Evolutionary conservation across 2,329 filamentous ascomycete genomes (phyloP).

Genomic region (Pseudogymnoascus sp.): DNA sequence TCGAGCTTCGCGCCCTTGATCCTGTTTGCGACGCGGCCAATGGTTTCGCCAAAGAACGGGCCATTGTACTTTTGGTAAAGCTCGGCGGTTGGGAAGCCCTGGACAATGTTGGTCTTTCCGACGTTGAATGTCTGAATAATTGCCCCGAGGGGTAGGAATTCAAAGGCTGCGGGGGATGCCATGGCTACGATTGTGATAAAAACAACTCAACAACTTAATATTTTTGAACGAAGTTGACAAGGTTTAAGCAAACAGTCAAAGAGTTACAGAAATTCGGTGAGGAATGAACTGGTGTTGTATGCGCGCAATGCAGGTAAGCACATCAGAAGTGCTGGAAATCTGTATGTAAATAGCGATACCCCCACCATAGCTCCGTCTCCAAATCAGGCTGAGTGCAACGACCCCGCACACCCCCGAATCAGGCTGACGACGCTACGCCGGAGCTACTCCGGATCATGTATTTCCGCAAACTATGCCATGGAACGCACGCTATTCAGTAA

Average conservation of each 20-base stretch:
- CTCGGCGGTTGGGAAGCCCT: slow-evolving; percentile 68
- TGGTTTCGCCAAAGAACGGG: slow-evolving; percentile 86
- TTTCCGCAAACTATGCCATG: neutral
- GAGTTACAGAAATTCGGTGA: neutral
- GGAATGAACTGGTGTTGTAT: neutral
- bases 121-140: slow-evolving; percentile 76
- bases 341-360: neutral
- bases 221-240: neutral
- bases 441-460: neutral
- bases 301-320: neutral
- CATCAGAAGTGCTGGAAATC: neutral
- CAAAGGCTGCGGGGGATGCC: slow-evolving; percentile 33
- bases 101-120: slow-evolving; percentile 75
- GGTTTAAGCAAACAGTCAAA: neutral
- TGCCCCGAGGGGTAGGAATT: slow-evolving; percentile 66
- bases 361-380: slow-evolving; percentile 5
- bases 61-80: slow-evolving; percentile 68
- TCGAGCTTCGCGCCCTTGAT: slow-evolving; percentile 63
- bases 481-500: neutral
- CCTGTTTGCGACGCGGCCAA: slow-evolving; percentile 78
- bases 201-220: neutral
- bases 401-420: slow-evolving; percentile 4
- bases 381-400: slow-evolving; percentile 1
- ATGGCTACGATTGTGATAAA: slow-evolving; percentile 1
- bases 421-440: neutral